A percentile compares a stretch with the other conserved stretches of the same genome.
Conservation (phyloP, 2,329 filamentous ascomycete genomes). For the Rhynchosporium agropyri region DNA sequence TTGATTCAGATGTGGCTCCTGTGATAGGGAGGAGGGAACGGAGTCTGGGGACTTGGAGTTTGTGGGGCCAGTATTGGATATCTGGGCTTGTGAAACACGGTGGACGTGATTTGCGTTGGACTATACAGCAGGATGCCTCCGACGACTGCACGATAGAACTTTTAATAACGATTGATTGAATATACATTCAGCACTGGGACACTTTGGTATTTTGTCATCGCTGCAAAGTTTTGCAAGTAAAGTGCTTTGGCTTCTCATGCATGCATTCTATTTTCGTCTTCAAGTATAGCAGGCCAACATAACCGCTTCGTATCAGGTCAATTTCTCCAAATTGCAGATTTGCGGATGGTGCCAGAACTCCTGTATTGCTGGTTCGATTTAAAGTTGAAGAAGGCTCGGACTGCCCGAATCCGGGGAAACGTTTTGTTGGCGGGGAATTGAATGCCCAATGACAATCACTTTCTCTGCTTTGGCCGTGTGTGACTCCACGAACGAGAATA, state of each 20-base stretch:
- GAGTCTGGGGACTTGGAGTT: neutral
- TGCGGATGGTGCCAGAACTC: too few relatives aligned
- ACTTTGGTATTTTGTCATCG: neutral
- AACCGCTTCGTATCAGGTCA: too few relatives aligned
- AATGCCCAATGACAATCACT: too few relatives aligned
- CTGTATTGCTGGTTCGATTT: too few relatives aligned
- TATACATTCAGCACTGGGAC: neutral
- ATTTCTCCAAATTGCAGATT: too few relatives aligned
- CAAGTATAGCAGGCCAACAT: too few relatives aligned
- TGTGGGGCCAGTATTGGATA: neutral
- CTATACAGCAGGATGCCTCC: neutral
- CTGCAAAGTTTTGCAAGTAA: neutral
- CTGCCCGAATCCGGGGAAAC: too few relatives aligned
- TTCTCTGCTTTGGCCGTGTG: too few relatives aligned
- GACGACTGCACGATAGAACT: neutral
- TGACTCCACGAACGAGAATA: too few relatives aligned
- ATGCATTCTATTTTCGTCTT: neutral
- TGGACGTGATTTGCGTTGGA: neutral
- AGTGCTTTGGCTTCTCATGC: neutral
- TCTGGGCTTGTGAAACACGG: conserved; percentile 1
- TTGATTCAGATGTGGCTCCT: conserved; percentile 37
- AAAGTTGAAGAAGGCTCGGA: too few relatives aligned
- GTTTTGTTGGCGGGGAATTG: too few relatives aligned
- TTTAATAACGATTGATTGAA: neutral
- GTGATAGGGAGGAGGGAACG: conserved; percentile 19